phyloP scores from a whole-genome alignment of 495 filamentous ascomycete species.

The Talaromyces ruber region DNA sequence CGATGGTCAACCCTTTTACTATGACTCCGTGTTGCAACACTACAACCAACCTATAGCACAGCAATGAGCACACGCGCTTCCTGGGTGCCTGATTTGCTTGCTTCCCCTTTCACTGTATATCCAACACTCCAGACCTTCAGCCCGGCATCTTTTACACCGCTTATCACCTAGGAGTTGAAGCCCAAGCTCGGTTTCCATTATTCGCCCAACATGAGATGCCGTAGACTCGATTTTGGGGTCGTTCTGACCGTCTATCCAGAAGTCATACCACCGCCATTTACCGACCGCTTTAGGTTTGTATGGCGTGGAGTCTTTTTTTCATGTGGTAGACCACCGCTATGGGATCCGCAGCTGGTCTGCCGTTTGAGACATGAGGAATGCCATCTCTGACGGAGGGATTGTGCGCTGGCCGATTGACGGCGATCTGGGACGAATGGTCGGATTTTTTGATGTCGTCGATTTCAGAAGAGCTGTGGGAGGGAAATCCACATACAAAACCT shows the following conservation, averaged over 20 bases:
- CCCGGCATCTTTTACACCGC: neutral
- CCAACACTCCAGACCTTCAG: neutral
- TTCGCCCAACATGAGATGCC: neutral
- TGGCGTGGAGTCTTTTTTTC: neutral
- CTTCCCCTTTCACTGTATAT: neutral
- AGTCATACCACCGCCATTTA: constrained; percentile 1
- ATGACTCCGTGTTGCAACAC: neutral
- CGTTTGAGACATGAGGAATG: neutral
- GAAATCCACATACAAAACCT: neutral
- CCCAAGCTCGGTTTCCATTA: constrained; percentile 3
- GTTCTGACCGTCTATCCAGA: neutral
- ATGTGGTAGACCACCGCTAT: neutral
- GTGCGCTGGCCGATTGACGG: neutral
- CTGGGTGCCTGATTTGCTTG: neutral
- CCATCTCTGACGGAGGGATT: neutral
- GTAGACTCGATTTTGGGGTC: neutral
- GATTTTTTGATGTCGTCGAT: neutral
- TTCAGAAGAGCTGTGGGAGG: neutral
- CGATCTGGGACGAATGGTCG: neutral
- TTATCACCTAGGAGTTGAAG: neutral
- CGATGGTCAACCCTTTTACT: neutral
- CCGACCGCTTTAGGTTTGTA: neutral
- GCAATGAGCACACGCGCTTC: neutral
- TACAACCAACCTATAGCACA: neutral
- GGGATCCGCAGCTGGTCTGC: neutral